A percentile compares a stretch with the other conserved stretches of the same genome.
Evolutionary conservation across 495 filamentous ascomycete species (phyloP).

Genomic region (Diplogelasinospora grovesii): DNA sequence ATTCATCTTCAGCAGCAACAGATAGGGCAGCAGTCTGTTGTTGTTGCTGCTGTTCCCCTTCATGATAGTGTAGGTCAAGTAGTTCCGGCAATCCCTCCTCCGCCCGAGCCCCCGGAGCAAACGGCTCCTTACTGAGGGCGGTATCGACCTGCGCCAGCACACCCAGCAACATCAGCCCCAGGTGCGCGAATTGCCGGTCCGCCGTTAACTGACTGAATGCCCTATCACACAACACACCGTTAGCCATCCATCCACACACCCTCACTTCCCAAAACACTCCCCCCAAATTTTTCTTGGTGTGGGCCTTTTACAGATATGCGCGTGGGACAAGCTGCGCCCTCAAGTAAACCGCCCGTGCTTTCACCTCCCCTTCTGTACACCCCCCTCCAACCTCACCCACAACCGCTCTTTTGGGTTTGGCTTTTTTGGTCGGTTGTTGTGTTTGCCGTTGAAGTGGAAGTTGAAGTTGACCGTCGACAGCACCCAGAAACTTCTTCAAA

Average conservation of each 20-base stretch:
- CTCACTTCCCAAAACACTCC: no score
- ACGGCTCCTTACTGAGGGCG: conserved; percentile 29
- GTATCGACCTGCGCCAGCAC: conserved; percentile 53
- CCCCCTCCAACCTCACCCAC: conserved; percentile 15
- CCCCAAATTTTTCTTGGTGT: no score
- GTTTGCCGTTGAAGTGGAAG: no score
- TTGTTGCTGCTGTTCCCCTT: not conserved
- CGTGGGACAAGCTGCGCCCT: conserved; percentile 19
- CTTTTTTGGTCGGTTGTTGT: no score
- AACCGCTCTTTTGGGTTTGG: no score
- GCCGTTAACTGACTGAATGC: conserved; percentile 65
- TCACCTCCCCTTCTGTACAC: conserved; percentile 14
- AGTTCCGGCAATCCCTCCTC: no score
- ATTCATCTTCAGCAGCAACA: no score
- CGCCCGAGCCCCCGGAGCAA: conserved; percentile 12
- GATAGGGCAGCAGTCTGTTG: no score
- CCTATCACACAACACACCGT: no score
- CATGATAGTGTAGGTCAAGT: no score
- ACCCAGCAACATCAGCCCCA: conserved; percentile 71
- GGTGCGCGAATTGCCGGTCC: conserved; percentile 66
- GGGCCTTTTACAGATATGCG: conserved; percentile 30
- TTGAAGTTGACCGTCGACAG: conserved; percentile 24
- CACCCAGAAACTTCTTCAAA: conserved; percentile 43
- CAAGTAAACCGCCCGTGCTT: conserved; percentile 12
- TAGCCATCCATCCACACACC: no score